Evolutionary conservation across 2,329 filamentous ascomycete genomes (phyloP), one percentile per base, ranked within the genome.

Genomic region (Fusarium bactridioides): DNA sequence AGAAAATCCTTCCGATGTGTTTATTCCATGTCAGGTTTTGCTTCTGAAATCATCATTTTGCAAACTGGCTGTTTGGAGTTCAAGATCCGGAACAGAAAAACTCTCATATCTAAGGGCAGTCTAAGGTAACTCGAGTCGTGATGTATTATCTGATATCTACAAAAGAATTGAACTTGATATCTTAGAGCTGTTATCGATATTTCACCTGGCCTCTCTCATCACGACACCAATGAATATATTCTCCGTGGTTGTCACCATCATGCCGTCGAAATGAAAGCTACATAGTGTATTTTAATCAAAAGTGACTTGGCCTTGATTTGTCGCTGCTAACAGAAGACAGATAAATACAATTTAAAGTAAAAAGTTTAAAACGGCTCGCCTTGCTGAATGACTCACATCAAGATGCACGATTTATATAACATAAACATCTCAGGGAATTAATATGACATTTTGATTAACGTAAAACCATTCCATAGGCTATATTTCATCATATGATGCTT

Each of bases 121-220:
- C 19, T 27, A 3, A 12, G 5, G 13, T 9, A 15, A 25, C 6
- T 25, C 3, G 9, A 16, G 4, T 37, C 10, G 0, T 21, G 3
- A 16, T 27, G 4, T 4, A 12, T 2, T 10, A 16, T 21, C 4
- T 5, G 3, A 21, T 4, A n/a, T 8, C 19, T 50, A 33, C 4
- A 3, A 50, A 15, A 50, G n/a, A 13, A 19, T 19, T 10, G 16
- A 3, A 2, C 13, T 23, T 19, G 16, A 23, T 33, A 23, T 33
- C 2, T 13, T 18, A 2, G 3, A 23, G 27, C 3, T 7, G 3
- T 18, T 31, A 12, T 31, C 11, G 11, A 33, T 10, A 4, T 23
- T 50, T 13, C 27, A 33, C 0, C 5, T 19, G 9, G 29, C 29
- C 9, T 33, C 29, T 19, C 8, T 21, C 1, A n/a, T n/a, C 12